Evolutionary conservation across 2,329 filamentous ascomycete genomes (phyloP), one percentile per base, ranked within the genome.

Genomic region (Sporothrix variecibatus): DNA sequence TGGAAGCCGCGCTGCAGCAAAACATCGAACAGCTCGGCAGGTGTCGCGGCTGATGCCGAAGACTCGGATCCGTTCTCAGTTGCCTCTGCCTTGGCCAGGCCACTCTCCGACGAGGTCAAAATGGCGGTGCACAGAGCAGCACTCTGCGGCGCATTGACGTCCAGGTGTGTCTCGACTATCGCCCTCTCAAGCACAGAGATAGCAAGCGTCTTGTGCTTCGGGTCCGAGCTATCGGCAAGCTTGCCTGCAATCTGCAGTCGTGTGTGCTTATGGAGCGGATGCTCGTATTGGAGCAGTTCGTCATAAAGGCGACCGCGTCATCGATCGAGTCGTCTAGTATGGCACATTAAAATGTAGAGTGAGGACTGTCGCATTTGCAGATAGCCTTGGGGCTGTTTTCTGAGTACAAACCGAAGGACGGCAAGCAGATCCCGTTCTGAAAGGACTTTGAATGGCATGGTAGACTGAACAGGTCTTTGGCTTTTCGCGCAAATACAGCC

Each of bases 1-100:
- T 84, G 83, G 67, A 93, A 83, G 1, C 91, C 92, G n/a, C 87
- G 82, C 26, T 87, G 83, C 12, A 92, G 81, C 70, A 94, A 84
- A 9, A 83, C 80, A 71, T 87, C 83, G 28, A 91, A 87, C 5
- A 91, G 83, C 5, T 85, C 81, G 11, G 88, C 84, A 34, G 87
- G 87, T 26, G 85, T 84, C n/a, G 85, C 82, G 1, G 64, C 9
- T 0, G 46, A 20, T 26, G 65, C 38, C 46, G 43, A 34, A 11
- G 31, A 20, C 4, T 49, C 38, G 17, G 20, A n/a, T 15, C 31
- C 40, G 3, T 31, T 28, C 11, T 46, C 3, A 8, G 43, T 12
- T 6, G 49, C 56, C 34, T 68, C 34, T 23, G 38, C 6, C 12
- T 67, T 31, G 40, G 64, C 31, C 58, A 7, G 15, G 5, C 78